Conservation (phyloP, 2,329 filamentous ascomycete species). For the Phialemoniopsis sp. region DNA sequence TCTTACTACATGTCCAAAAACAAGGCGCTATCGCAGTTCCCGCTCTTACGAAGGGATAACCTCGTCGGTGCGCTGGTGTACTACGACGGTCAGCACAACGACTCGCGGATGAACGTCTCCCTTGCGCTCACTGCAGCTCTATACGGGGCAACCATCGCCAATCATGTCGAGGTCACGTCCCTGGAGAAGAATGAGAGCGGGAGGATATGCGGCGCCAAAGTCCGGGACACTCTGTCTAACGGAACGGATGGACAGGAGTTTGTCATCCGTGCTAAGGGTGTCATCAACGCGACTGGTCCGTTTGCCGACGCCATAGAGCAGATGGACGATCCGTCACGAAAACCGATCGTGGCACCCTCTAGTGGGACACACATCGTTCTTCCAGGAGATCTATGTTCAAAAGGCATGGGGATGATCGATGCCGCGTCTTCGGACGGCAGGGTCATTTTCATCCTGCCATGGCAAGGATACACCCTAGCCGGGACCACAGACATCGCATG, state of each 20-base stretch:
- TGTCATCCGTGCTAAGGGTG: conserved; percentile 69
- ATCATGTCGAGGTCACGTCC: conserved; percentile 76
- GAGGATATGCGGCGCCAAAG: conserved; percentile 66
- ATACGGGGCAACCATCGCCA: conserved; percentile 78
- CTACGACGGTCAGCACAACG: conserved; percentile 89
- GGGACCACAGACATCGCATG: conserved; percentile 82
- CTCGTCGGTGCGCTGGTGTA: conserved; percentile 82
- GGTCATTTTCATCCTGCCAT: conserved; percentile 90
- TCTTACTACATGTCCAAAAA: conserved; percentile 85
- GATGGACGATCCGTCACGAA: conserved; percentile 69
- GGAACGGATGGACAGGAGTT: conserved; percentile 64
- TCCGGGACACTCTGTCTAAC: conserved; percentile 67
- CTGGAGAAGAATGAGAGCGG: conserved; percentile 72
- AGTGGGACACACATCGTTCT: conserved; percentile 85
- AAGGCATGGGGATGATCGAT: conserved; percentile 84
- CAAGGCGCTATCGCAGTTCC: conserved; percentile 82
- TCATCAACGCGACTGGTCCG: conserved; percentile 86
- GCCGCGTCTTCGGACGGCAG: conserved; percentile 82
- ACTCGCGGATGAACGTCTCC: conserved; percentile 88
- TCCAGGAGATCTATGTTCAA: conserved; percentile 80
- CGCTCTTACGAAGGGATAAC: conserved; percentile 78
- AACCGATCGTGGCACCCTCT: conserved; percentile 80
- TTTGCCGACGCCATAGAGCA: conserved; percentile 84
- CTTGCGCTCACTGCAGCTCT: conserved; percentile 85
- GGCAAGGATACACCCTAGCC: conserved; percentile 90